Percentiles rank a stretch among this genome's conserved stretches.
These are phyloP conservation scores for Eucalyptus erythrocorys DNA, from an alignment of 345 rosid genomes.

Conservation along the genomic window DNA sequence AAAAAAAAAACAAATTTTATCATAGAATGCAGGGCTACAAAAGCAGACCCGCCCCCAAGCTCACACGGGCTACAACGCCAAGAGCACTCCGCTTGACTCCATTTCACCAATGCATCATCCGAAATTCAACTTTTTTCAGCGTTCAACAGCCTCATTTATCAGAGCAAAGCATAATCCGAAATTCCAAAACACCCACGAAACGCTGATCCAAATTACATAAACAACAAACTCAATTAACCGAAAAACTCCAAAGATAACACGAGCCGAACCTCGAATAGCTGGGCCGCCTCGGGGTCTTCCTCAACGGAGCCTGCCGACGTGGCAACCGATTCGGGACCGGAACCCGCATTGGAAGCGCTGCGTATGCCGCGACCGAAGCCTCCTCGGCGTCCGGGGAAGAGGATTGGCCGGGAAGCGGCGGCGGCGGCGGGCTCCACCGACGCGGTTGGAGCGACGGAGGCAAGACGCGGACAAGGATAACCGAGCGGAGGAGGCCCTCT, in stretches of 20 bases:
- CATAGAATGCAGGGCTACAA: neutral
- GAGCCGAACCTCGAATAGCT: slow-evolving; percentile 41
- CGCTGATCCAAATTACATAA: neutral
- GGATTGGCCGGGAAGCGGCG: slow-evolving; percentile 1
- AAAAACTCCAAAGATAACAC: neutral
- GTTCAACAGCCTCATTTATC: neutral
- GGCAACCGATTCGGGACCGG: slow-evolving; percentile 22
- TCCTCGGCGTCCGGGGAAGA: neutral
- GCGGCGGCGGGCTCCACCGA: neutral
- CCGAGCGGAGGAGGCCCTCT: slow-evolving; percentile 6
- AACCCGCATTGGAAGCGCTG: slow-evolving; percentile 18
- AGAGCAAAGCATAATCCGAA: neutral
- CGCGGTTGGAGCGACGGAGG: neutral
- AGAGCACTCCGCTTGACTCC: neutral
- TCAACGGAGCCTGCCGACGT: slow-evolving; percentile 4
- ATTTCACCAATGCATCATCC: neutral
- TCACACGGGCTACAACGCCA: neutral
- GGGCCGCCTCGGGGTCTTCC: slow-evolving; percentile 42
- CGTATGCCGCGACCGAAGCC: neutral
- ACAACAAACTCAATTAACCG: neutral
- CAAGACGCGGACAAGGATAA: neutral
- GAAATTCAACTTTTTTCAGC: neutral
- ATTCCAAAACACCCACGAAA: neutral
- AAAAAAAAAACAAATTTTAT: neutral
- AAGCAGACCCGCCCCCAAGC: neutral